Percentiles rank a stretch among this genome's conserved stretches.
These are phyloP conservation scores for Alternaria infectoria DNA, from an alignment of 2,329 filamentous ascomycete genomes.

Conservation along the genomic window DNA sequence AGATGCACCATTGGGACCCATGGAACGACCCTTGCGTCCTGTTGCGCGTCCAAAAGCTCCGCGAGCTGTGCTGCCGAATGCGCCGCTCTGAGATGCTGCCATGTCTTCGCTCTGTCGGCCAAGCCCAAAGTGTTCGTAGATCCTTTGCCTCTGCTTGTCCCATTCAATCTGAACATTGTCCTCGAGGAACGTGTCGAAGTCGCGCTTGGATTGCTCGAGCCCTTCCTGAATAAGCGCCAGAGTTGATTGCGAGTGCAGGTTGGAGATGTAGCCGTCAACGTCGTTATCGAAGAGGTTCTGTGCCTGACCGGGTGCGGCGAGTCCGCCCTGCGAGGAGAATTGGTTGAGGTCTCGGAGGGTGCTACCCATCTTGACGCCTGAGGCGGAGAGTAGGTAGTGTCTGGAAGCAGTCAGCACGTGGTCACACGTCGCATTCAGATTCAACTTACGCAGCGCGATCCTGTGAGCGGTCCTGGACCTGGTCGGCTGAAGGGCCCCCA, in stretches of 20 bases:
- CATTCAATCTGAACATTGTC: slow-evolving; percentile 95
- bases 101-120: slow-evolving; percentile 53
- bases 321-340: slow-evolving; percentile 71
- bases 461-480: slow-evolving; percentile 50
- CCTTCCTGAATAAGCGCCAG: slow-evolving; percentile 90
- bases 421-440: too few species aligned
- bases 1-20: slow-evolving; percentile 45
- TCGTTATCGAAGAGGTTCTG: slow-evolving; percentile 59
- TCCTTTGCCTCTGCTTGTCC: slow-evolving; percentile 89
- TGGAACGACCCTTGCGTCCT: slow-evolving; percentile 47
- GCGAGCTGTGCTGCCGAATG: slow-evolving; percentile 41
- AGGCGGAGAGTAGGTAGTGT: slow-evolving; percentile 91
- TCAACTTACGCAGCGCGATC: slow-evolving; percentile 62
- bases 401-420: slow-evolving; percentile 53
- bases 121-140: slow-evolving; percentile 96
- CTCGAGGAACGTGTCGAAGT: slow-evolving; percentile 93
- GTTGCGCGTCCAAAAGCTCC: slow-evolving; percentile 62
- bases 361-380: slow-evolving; percentile 85
- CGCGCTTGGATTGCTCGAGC: slow-evolving; percentile 84
- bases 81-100: slow-evolving; percentile 46
- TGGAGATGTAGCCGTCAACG: slow-evolving; percentile 76
- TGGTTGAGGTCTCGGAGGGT: slow-evolving; percentile 86
- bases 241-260: slow-evolving; percentile 88
- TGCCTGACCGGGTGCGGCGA: slow-evolving; percentile 57
- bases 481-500: slow-evolving; percentile 67